phyloP scores from a whole-genome alignment of 225 moss, liverwort and hornwort species.

The Marchantia paleacea region DNA sequence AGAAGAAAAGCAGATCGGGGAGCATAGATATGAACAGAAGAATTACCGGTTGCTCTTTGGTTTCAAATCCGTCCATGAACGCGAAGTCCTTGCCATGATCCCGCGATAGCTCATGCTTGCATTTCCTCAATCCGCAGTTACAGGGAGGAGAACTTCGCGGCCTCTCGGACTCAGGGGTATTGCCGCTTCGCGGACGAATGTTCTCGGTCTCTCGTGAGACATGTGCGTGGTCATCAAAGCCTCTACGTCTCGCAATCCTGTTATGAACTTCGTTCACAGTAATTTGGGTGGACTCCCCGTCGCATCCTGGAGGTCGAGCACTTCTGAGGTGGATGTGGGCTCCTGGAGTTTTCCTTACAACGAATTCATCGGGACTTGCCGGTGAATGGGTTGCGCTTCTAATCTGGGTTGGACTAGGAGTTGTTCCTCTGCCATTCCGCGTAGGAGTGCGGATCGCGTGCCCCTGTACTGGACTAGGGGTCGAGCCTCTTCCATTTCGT shows the following conservation, averaged over 20 bases:
- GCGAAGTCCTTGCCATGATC: conserved; percentile 18
- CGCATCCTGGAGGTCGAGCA: conserved; percentile 8
- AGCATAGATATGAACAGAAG: neutral
- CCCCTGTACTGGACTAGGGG: neutral
- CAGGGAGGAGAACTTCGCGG: conserved; percentile 20
- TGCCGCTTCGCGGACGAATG: neutral
- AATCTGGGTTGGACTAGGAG: neutral
- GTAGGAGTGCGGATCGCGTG: neutral
- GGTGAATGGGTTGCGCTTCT: neutral
- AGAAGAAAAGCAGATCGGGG: too few relatives aligned
- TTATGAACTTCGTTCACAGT: neutral
- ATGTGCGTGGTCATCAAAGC: neutral
- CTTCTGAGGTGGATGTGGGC: neutral
- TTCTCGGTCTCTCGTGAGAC: conserved; percentile 2
- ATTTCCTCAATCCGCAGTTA: conserved; percentile 29
- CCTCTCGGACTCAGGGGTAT: conserved; percentile 21
- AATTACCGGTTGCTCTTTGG: conserved; percentile 37
- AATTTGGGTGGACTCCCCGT: conserved; percentile 1
- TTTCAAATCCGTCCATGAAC: conserved; percentile 40
- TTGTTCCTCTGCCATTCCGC: conserved; percentile 3
- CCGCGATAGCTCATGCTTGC: conserved; percentile 18
- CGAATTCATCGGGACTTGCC: conserved; percentile 16
- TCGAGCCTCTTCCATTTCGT: neutral
- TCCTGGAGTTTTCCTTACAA: neutral
- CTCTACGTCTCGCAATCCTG: neutral